Conservation (phyloP, 306 rosid species). For the Canavalia ensiformis region DNA sequence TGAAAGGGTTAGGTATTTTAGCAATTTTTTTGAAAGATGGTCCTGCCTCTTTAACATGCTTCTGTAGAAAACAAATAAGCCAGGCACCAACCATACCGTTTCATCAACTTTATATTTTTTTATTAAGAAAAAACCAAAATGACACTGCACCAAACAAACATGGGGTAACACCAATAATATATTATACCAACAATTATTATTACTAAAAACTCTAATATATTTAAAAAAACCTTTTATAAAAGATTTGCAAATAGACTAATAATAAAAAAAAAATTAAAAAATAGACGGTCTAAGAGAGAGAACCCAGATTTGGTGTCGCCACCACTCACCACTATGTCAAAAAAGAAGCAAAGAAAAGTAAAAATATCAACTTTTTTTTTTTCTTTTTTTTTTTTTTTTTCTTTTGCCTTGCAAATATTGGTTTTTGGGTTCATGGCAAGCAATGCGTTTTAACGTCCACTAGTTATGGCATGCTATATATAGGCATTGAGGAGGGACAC, state of each 20-base stretch:
- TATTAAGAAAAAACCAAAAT: constrained; percentile 50
- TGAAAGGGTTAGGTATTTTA: constrained; percentile 6
- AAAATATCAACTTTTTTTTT: background rate
- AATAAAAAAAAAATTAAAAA: background rate
- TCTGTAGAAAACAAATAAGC: constrained; percentile 30
- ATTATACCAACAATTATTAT: constrained; percentile 5
- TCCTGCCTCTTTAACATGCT: constrained; percentile 44
- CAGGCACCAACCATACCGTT: constrained; percentile 50
- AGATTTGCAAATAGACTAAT: constrained; percentile 16
- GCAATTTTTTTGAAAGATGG: constrained; percentile 11
- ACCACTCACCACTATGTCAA: constrained; percentile 29
- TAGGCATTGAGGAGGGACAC: constrained; percentile 53
- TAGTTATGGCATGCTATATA: constrained; percentile 66
- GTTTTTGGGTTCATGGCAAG: constrained; percentile 48
- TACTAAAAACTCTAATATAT: background rate
- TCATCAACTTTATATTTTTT: constrained; percentile 44
- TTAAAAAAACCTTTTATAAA: constrained; percentile 4
- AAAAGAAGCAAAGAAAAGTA: constrained; percentile 28
- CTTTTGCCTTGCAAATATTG: background rate
- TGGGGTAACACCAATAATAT: constrained; percentile 24
- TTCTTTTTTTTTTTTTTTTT: background rate
- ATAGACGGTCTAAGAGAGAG: background rate
- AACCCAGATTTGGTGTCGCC: constrained; percentile 41
- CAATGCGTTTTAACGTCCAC: constrained; percentile 62
- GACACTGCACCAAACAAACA: constrained; percentile 44